Base-by-base conservation (phyloP, 176 grass and related monocot species). In the Eragrostis nindensis region DNA sequence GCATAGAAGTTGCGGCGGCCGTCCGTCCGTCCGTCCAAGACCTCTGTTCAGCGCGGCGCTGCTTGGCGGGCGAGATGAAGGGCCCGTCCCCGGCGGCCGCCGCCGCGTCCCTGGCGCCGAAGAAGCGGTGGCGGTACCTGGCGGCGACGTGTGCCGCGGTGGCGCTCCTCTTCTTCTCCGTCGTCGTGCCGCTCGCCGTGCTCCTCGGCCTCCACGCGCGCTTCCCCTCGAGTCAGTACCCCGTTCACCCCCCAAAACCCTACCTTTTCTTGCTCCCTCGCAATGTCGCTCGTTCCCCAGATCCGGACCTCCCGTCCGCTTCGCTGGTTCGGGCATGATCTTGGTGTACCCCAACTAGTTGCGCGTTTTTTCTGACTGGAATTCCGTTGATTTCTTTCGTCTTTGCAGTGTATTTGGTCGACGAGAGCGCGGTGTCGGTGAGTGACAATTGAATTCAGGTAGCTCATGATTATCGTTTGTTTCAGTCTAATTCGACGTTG, bases 151-250 rank as follows among this genome's bases (percentile, higher is more conserved):
- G 67, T 12, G 56, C 88, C 6, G 84, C 73, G 18, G 57, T 87
- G 55, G 84, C 69, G 27, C 84, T 91, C 47, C 70, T 89, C 2
- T 71, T 89, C 77, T 87, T 86, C 89, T 85, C 87, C 60, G 70
- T 91, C 68, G 76, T 89, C 52, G 86, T 94, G 50, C 84, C 87
- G 21, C 84, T 89, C 61, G 86, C 87, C 62, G 87, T 92, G 57
- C 89, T 94, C 5, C 86, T 94, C 80, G 83, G 89, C 17, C 83
- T 88, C 73, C 89, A 94, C 78, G 44, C 71, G 76, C 80, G 86
- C 80, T 82, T 91, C 80, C 89, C 89, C 18, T 91, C 86, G 19
- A 77, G 92, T 94, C 21, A 22, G 85, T 85, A 44, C 41, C 61
- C 54, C 4, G 13, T 40, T 57, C 39, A 5, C 27, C 6, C 38